Base-by-base conservation (phyloP, 495 filamentous ascomycete species). In the Neurospora africana region DNA sequence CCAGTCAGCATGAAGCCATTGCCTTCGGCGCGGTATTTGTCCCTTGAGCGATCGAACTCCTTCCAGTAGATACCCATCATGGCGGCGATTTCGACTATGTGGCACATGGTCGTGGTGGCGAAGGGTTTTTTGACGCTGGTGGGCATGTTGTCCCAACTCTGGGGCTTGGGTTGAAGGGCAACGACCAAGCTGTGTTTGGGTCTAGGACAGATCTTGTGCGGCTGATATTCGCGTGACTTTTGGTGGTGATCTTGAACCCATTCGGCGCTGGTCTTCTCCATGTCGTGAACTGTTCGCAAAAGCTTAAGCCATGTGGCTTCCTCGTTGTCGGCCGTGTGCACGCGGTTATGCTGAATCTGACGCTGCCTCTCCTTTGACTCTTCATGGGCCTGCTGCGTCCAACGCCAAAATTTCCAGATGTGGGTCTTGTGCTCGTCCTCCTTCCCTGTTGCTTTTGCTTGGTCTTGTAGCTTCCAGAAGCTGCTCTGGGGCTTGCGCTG, bases 21-120 rank as follows among this genome's bases (percentile, higher is more conserved):
- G 3, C 85, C 85, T 74, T 86, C 85, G 44, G 80, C 85, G 38
- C 85, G 80, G 58, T 86, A 83, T 3, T 79, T 79, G 74, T 85
- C 82, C 41, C 76, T 75, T 10, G 72, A 78, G 19, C 82, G 73
- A 75, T 85, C 81, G 72, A 85, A 86, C 71, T 82, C 82, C 70
- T 82, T 83, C 85, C 84, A 87, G 76, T 87, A 78, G 11, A 87
- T 80, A 0, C 84, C 84, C 68, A 87, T 72, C 79, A 86, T 83
- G 35, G 84, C 81, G 23, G 81, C 83, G 37, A 87, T 83, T 71
- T 86, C 85, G 19, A 87, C 78, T 10, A 87, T 61, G 72, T 87
- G 84, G 71, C 82, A 84, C 17, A 87, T 83, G 71, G 85, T 79
- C 0, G 82, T 84, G 6, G 79, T 85, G 6, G 84, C 85, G 68